Conservation (phyloP, 148 eudicot species). For the Fallopia convolvulus region DNA sequence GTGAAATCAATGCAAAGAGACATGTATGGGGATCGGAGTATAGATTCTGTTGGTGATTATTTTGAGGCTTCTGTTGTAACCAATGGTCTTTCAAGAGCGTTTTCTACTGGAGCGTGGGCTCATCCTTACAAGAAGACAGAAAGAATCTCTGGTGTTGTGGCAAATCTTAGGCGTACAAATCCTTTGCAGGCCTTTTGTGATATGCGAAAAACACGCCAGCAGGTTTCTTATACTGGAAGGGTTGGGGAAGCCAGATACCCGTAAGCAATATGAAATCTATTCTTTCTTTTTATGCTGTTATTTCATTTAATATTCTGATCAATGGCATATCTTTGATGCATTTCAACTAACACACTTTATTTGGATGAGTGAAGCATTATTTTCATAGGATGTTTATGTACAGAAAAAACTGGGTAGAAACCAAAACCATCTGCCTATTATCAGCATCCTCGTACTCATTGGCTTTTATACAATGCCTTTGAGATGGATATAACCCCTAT, state of each 20-base stretch:
- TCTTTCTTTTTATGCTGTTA: background rate
- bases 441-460: background rate
- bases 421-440: background rate
- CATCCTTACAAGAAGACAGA: conserved; percentile 76
- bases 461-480: no score
- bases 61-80: conserved; percentile 82
- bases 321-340: background rate
- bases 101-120: conserved; percentile 83
- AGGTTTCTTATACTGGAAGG: conserved; percentile 77
- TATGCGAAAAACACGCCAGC: conserved; percentile 88
- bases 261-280: conserved; percentile 36
- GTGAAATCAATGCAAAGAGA: conserved; percentile 80
- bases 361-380: background rate
- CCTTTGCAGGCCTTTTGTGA: conserved; percentile 75
- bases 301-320: background rate
- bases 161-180: conserved; percentile 77
- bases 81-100: conserved; percentile 84
- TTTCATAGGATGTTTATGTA: background rate
- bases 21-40: conserved; percentile 63
- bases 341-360: background rate
- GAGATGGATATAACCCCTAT: no score
- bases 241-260: conserved; percentile 99
- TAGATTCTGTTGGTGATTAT: conserved; percentile 58
- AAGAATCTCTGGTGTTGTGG: conserved; percentile 73
- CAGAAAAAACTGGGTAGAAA: background rate